Evolutionary conservation across 805 yeast genomes (phyloP).

Genomic region (Candida alai): DNA sequence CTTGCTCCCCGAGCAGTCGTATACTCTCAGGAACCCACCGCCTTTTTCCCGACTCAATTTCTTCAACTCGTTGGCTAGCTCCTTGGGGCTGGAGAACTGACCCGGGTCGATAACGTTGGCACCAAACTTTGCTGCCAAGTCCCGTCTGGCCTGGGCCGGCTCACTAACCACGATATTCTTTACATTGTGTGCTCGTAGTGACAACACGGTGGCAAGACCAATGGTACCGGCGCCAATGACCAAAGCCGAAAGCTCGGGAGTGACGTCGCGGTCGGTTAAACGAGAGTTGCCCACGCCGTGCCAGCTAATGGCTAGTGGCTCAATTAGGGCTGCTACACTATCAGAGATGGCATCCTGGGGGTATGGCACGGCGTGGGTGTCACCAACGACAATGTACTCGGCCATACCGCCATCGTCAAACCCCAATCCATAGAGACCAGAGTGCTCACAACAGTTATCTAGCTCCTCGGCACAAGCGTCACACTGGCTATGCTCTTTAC

Average conservation of each 20-base stretch:
- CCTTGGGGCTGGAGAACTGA: constrained; percentile 2
- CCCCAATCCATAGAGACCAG: constrained; percentile 53
- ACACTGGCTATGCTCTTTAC: constrained; percentile 32
- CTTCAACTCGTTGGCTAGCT: constrained; percentile 28
- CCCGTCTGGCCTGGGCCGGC: constrained; percentile 53
- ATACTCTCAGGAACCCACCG: constrained; percentile 45
- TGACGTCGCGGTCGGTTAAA: constrained; percentile 31
- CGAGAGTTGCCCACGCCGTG: constrained; percentile 46
- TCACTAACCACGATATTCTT: constrained; percentile 53
- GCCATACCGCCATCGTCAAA: constrained; percentile 55
- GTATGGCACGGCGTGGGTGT: constrained; percentile 35
- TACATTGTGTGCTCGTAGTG: constrained; percentile 42
- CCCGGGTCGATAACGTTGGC: constrained; percentile 28
- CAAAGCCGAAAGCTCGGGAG: constrained; percentile 41
- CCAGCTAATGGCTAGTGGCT: constrained; percentile 59
- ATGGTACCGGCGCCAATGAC: constrained; percentile 63
- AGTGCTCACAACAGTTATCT: constrained; percentile 49
- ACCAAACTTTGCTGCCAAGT: constrained; percentile 48
- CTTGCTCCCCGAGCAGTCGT: constrained; percentile 55
- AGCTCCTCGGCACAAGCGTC: constrained; percentile 46
- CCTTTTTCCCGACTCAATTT: constrained; percentile 29
- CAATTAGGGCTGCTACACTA: constrained; percentile 50
- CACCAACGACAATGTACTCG: constrained; percentile 43
- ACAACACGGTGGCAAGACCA: constrained; percentile 54
- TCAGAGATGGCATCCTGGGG: constrained; percentile 36